A percentile compares a stretch with the other conserved stretches of the same genome.
phyloP scores from a whole-genome alignment of 805 yeast species.

The Kodamaea nitidulidarum region DNA sequence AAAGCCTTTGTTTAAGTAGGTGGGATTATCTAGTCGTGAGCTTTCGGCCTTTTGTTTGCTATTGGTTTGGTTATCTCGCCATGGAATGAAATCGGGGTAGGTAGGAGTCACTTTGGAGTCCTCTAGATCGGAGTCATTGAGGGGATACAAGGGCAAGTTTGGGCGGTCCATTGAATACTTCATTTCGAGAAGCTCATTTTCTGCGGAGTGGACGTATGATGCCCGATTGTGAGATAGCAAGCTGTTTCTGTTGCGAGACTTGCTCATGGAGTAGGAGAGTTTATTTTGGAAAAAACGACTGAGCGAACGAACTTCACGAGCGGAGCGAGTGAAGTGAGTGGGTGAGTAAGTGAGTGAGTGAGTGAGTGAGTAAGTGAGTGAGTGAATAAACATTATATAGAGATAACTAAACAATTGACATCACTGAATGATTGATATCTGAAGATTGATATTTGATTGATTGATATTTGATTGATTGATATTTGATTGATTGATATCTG shows the following conservation, averaged over 20 bases:
- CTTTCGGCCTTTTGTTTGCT: conserved; percentile 42
- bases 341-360: no score
- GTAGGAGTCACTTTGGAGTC: conserved; percentile 13
- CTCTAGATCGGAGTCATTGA: conserved; percentile 18
- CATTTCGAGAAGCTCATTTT: conserved; percentile 33
- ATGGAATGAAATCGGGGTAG: conserved; percentile 71
- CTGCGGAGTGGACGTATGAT: conserved; percentile 18
- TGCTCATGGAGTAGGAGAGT: conserved; percentile 14
- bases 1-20: conserved; percentile 64
- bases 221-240: conserved; percentile 22
- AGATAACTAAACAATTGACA: no score
- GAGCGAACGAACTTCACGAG: no score
- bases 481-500: no score
- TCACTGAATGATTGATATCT: no score
- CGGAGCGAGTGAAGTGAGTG: no score
- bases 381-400: no score
- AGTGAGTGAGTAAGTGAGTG: no score
- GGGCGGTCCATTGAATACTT: conserved; percentile 37
- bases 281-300: neutral
- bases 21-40: conserved; percentile 43
- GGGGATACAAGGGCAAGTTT: conserved; percentile 29
- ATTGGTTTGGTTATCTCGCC: conserved; percentile 54
- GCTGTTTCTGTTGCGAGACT: conserved; percentile 26
- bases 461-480: no score
- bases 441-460: no score